These are phyloP conservation scores for Botryotinia calthae DNA, from an alignment of 2,329 filamentous ascomycete species.

Conservation along the genomic window DNA sequence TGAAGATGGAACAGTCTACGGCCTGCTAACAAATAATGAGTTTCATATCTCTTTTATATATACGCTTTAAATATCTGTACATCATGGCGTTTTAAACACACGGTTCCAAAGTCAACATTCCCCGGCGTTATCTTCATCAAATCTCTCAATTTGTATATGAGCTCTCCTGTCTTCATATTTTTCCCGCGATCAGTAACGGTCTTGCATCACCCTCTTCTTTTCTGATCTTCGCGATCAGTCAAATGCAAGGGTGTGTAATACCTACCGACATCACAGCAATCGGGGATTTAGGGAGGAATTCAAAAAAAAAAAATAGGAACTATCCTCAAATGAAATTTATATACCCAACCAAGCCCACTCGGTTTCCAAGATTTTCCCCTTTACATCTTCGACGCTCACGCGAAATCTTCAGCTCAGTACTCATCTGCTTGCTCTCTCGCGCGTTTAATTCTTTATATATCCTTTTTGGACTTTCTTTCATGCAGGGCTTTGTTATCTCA, in stretches of 20 bases:
- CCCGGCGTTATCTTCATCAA: constrained; percentile 11
- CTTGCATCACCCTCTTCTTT: neutral
- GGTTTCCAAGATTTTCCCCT: neutral
- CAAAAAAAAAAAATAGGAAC: neutral
- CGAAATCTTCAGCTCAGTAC: constrained; percentile 7
- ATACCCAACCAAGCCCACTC: constrained; percentile 14
- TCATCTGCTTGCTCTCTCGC: neutral
- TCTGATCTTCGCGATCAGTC: neutral
- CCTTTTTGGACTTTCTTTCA: neutral
- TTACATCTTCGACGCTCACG: constrained; percentile 19
- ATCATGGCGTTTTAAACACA: constrained; percentile 19
- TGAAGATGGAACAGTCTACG: constrained; percentile 38
- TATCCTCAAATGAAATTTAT: constrained; percentile 13
- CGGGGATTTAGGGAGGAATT: neutral
- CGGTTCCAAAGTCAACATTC: constrained; percentile 7
- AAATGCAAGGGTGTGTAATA: neutral
- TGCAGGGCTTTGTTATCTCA: no score
- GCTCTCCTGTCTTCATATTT: neutral
- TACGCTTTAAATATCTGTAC: constrained; percentile 18
- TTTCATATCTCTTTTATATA: neutral
- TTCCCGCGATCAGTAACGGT: neutral
- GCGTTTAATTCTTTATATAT: neutral
- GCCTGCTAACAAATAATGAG: constrained; percentile 27
- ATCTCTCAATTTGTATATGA: constrained; percentile 10
- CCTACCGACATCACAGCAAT: neutral